Evolutionary conservation across 768 basidiomycete species (phyloP).

Genomic region (Neoboletus brunneissimus): DNA sequence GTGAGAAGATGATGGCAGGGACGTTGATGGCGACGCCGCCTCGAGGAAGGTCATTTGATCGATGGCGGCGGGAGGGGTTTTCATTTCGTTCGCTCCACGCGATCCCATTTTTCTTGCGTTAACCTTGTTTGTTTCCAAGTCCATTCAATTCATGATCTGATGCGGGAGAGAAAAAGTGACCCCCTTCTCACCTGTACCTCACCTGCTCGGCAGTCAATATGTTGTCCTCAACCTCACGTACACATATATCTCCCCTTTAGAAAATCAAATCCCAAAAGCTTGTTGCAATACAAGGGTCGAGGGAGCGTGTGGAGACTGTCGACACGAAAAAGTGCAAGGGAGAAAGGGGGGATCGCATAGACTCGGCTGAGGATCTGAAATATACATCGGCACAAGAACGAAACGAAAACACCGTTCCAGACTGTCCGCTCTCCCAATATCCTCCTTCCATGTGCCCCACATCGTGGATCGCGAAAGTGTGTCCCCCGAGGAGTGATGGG

Average conservation of each 20-base stretch:
- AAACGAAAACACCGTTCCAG: background rate
- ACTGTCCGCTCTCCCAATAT: background rate
- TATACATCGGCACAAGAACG: background rate
- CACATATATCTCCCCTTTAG: background rate
- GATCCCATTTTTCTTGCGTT: background rate
- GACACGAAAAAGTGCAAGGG: background rate
- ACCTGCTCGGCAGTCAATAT: background rate
- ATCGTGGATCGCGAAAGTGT: background rate
- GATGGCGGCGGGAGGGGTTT: background rate
- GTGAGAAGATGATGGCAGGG: background rate
- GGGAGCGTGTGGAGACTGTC: background rate
- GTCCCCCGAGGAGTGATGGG: background rate
- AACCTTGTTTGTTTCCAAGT: constrained; percentile 9
- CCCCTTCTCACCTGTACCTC: background rate
- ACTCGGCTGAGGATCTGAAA: background rate
- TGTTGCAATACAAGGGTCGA: constrained; percentile 5
- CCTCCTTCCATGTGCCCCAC: constrained; percentile 4
- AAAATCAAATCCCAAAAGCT: constrained; percentile 26
- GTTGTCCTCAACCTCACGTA: background rate
- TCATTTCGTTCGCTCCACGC: background rate
- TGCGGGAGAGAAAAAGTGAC: background rate
- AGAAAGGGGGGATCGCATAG: background rate
- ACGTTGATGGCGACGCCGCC: background rate
- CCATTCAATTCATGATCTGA: background rate
- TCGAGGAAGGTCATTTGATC: background rate